phyloP scores from a whole-genome alignment of 192 early-diverging fungal species.

The Umbelopsis vinacea region DNA sequence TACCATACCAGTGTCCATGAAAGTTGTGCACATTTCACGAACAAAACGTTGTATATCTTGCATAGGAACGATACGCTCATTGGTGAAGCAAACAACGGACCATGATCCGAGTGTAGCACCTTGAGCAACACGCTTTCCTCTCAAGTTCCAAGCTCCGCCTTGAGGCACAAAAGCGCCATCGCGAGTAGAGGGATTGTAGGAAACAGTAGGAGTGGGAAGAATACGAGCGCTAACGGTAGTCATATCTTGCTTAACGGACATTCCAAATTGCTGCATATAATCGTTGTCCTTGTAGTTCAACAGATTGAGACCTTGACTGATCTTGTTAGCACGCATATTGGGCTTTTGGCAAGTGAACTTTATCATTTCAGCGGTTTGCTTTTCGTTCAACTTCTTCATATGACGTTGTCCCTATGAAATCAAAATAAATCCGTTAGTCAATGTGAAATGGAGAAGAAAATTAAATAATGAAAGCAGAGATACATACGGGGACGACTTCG shows the following conservation, averaged over 20 bases:
- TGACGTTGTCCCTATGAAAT: slow-evolving; percentile 66
- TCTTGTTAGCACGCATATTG: slow-evolving; percentile 81
- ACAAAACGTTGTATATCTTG: slow-evolving; percentile 72
- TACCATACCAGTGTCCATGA: slow-evolving; percentile 71
- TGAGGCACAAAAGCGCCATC: slow-evolving; percentile 55
- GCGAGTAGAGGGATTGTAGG: slow-evolving; percentile 58
- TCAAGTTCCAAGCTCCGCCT: slow-evolving; percentile 89
- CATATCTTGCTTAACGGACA: slow-evolving; percentile 70
- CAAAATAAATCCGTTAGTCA: no score
- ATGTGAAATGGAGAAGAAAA: no score
- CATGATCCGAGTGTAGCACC: slow-evolving; percentile 80
- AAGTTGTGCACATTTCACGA: slow-evolving; percentile 71
- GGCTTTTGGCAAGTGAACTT: slow-evolving; percentile 88
- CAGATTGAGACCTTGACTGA: slow-evolving; percentile 72
- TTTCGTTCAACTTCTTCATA: slow-evolving; percentile 80
- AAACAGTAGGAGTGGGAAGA: slow-evolving; percentile 78
- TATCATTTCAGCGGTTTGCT: slow-evolving; percentile 95
- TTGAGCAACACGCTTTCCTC: slow-evolving; percentile 75
- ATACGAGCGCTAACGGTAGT: slow-evolving; percentile 75
- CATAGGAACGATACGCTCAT: slow-evolving; percentile 54
- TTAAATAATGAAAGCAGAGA: no score
- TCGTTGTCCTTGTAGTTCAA: slow-evolving; percentile 70
- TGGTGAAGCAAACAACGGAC: slow-evolving; percentile 80
- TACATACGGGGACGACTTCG: slow-evolving; percentile 64
- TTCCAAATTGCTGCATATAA: slow-evolving; percentile 77